Evolutionary conservation across 495 filamentous ascomycete species (phyloP), one percentile per base, ranked within the genome.

Genomic region (Astrothelium subdiscretum): DNA sequence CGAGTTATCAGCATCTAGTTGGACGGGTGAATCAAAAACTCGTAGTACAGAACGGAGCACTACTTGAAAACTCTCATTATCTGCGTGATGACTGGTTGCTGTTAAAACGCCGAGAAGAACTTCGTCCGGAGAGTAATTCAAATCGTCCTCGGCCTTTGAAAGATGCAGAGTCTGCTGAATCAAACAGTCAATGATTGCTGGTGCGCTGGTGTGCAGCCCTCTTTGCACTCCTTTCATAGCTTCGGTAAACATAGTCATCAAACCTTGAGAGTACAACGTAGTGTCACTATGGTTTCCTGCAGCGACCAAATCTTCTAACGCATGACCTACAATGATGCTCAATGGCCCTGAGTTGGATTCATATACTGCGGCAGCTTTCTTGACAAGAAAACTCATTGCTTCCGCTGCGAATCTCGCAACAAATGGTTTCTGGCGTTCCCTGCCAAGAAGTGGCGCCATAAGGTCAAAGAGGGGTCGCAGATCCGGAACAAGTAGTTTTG

Each of bases 331-430:
- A 31, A 95, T 85, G 27, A 79, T 73, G 20, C 83, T 75, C 42
- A 98, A 77, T 1, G 91, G 83, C 26, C 65, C 66, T 26, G 81
- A 81, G 66, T 90, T 86, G 67, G 88, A 86, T 61, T 87, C 81
- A 60, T 88, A 87, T 0, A 82, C 79, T 31, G 87, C 80, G 1
- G 84, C 89, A 32, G 92, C 89, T 75, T 96, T 97, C 66, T 91
- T 85, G 32, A 97, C 78, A 22, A 99, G 77, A 70, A 97, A 97
- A 62, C 91, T 95, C 78, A 97, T 82, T 11, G 92, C 89, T 74
- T 99, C 94, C 27, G 92, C 94, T 2, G 92, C 88, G 72, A 97
- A 99, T 61, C 90, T 83, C 20, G 86, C 86, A 62, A 96, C 89
- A 73, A 95, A 90, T 0, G 83, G 78, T 64, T 91, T 92, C 68